These are phyloP conservation scores for Saraca asoca DNA, from an alignment of 331 rosid genomes.

Conservation along the genomic window DNA sequence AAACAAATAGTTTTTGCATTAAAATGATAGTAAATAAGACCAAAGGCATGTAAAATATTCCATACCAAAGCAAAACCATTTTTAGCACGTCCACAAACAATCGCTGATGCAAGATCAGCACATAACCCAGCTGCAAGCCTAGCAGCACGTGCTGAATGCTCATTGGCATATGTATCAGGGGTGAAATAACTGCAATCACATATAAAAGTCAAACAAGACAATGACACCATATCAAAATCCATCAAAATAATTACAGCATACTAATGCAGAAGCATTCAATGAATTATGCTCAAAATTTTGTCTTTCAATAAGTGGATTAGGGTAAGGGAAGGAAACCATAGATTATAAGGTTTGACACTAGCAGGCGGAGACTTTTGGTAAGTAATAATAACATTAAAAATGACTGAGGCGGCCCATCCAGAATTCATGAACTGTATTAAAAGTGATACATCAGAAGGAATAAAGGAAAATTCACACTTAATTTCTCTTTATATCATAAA, in stretches of 20 bases:
- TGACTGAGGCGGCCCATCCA: slow-evolving; percentile 16
- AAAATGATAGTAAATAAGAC: slow-evolving; percentile 15
- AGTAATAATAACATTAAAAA: slow-evolving; percentile 3
- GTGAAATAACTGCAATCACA: slow-evolving; percentile 85
- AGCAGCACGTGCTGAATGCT: slow-evolving; percentile 96
- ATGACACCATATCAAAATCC: slow-evolving; percentile 26
- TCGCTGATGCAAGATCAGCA: slow-evolving; percentile 82
- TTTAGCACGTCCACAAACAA: slow-evolving; percentile 80
- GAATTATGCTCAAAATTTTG: slow-evolving; percentile 8
- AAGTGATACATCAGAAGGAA: neutral
- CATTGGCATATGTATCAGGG: slow-evolving; percentile 93
- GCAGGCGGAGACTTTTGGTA: slow-evolving; percentile 2
- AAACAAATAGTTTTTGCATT: neutral
- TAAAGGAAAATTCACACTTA: neutral
- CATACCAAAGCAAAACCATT: slow-evolving; percentile 97
- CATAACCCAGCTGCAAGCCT: slow-evolving; percentile 97
- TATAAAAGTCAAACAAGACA: slow-evolving; percentile 28
- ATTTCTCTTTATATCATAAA: too few relatives aligned
- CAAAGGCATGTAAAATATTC: slow-evolving; percentile 10
- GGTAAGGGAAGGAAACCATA: slow-evolving; percentile 3
- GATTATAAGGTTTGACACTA: slow-evolving; percentile 2
- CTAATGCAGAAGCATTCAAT: slow-evolving; percentile 23
- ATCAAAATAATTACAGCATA: slow-evolving; percentile 23
- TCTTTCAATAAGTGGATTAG: neutral
- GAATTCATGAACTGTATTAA: slow-evolving; percentile 13